Evolutionary conservation across 1,284 basidiomycete genomes (phyloP), one percentile per base, ranked within the genome.

Genomic region (Cerrena zonata): DNA sequence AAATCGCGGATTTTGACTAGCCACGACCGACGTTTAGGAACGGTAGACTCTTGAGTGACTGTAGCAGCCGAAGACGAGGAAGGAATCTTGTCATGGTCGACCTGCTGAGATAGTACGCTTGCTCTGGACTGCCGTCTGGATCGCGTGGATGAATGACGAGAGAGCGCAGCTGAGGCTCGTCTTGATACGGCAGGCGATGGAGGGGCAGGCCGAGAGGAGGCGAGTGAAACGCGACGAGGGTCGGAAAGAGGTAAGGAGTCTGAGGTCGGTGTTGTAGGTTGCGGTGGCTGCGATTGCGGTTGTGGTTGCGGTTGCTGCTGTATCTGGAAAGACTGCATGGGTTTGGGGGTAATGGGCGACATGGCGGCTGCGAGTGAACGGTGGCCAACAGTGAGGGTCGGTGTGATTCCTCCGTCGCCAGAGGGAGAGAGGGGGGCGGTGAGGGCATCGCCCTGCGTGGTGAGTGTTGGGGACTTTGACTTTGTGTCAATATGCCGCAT

Each of bases 1-100:
- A 77, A 87, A 61, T 87, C 85, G 18, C 81, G 77, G 43, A 87
- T 77, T 56, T 74, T 76, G 61, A 84, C 74, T 24, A 69, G 57
- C 10, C 55, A 48, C 34, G 63, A 60, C 48, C 44, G 56, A 34
- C 48, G 58, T 42, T 56, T n/a, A 23, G 41, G 5, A 56, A 34
- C 52, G 49, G 57, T 48, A 26, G 50, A 30, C 3, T 47, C 43
- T 34, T 19, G 41, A 19, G 18, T 42, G 22, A 42, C 22, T 59
- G 37, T 11, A 57, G 54, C 25, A 23, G 58, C 52, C 37, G 64
- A 60, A 10, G 62, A 65, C 4, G 61, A 51, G 23, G 61, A 60
- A 15, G 58, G 52, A 41, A 60, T 53, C 3, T 57, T 51, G 44
- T 62, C 61, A 51, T 58, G 58, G 37, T 53, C 46, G 36, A 44